These are phyloP conservation scores for Suhomyces kilbournensis DNA, from an alignment of 805 yeast genomes.

Conservation along the genomic window DNA sequence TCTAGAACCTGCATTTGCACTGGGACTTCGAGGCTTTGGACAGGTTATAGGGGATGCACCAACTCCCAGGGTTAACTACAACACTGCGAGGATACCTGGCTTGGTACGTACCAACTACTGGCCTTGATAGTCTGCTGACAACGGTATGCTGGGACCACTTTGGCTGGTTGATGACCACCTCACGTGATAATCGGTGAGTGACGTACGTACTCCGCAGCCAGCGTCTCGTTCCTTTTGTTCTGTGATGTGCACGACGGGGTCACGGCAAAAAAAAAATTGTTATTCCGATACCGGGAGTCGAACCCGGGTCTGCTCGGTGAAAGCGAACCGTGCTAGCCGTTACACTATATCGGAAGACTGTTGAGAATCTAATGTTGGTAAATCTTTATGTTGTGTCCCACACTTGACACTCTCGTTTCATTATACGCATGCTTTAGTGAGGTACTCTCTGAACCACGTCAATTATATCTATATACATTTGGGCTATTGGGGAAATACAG, in stretches of 20 bases:
- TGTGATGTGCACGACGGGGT: not conserved
- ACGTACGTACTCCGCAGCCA: not conserved
- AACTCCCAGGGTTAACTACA: not conserved
- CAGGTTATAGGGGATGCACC: not conserved
- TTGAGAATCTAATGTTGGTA: too few species aligned
- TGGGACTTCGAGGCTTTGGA: not conserved
- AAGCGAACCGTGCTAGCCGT: slow-evolving; percentile 70
- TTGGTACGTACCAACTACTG: not conserved
- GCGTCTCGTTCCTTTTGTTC: not conserved
- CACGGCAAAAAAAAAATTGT: not conserved
- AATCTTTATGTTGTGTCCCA: too few species aligned
- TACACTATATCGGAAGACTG: slow-evolving; percentile 13
- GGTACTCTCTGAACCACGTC: too few species aligned
- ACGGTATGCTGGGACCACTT: not conserved
- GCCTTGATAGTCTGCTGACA: not conserved
- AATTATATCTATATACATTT: not conserved
- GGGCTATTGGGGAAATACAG: not conserved
- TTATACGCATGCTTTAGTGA: too few species aligned
- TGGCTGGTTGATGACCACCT: not conserved
- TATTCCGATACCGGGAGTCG: slow-evolving; percentile 83
- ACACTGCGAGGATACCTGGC: not conserved
- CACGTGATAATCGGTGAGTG: not conserved
- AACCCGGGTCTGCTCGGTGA: slow-evolving; percentile 85
- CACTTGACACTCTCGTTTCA: too few species aligned
- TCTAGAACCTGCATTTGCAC: not conserved